Percentiles rank a stretch among this genome's conserved stretches.
These are phyloP conservation scores for Mimosa bimucronata DNA, from an alignment of 306 rosid genomes.

Conservation along the genomic window DNA sequence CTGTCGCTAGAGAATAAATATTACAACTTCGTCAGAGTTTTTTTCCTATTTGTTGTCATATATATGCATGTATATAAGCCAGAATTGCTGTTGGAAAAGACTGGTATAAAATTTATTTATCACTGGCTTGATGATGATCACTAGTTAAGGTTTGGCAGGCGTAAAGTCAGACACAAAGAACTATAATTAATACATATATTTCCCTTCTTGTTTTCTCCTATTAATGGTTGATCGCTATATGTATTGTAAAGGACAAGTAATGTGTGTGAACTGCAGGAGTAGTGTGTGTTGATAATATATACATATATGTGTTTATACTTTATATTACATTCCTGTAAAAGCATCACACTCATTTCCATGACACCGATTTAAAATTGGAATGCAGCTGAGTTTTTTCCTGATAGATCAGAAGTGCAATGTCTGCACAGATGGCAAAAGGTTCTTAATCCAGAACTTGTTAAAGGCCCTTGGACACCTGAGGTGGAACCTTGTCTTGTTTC, in stretches of 20 bases:
- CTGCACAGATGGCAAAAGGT: slow-evolving; percentile 99
- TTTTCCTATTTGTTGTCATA: too few species aligned
- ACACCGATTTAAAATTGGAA: slow-evolving; percentile 41
- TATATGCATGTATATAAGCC: background rate
- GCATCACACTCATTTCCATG: slow-evolving; percentile 31
- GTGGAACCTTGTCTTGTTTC: slow-evolving; percentile 44
- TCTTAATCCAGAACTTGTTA: slow-evolving; percentile 95
- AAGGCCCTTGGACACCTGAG: slow-evolving; percentile 98
- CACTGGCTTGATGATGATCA: background rate
- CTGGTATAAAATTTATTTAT: slow-evolving; percentile 2
- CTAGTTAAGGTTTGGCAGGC: slow-evolving; percentile 15
- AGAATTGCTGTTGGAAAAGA: background rate
- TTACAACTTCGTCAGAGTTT: too few species aligned
- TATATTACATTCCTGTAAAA: slow-evolving; percentile 14
- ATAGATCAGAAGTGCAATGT: slow-evolving; percentile 98
- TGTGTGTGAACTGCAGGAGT: slow-evolving; percentile 16
- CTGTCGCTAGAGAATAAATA: background rate
- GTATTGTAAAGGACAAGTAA: slow-evolving; percentile 2
- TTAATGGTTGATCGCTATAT: slow-evolving; percentile 5
- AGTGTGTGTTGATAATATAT: slow-evolving; percentile 10
- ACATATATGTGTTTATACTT: background rate
- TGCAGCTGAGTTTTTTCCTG: slow-evolving; percentile 91
- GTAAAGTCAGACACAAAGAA: slow-evolving; percentile 2
- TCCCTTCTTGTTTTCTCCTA: background rate
- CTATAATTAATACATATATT: background rate